Evolutionary conservation across 2,329 filamentous ascomycete species (phyloP), one percentile per base, ranked within the genome.

Genomic region (Cadophora malorum): DNA sequence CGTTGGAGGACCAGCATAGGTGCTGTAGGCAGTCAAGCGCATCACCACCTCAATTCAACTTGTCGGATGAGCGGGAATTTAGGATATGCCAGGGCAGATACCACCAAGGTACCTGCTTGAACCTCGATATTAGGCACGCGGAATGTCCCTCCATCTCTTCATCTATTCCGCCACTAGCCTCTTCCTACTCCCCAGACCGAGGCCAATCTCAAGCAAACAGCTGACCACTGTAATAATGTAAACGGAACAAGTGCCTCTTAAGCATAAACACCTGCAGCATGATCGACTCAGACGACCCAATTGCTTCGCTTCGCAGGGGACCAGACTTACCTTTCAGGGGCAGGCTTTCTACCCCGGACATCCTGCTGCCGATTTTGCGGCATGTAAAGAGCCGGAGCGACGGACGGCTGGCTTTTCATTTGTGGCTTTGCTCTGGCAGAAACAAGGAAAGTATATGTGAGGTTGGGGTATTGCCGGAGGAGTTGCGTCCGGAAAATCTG

Each of bases 1-100:
- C 1, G 74, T 83, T 69, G 74, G 72, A 21, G 78, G 78, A 5
- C 71, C 77, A 28, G 63, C 23, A 53, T 50, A 55, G 53, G 21
- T 14, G n/a, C 25, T 10, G 14, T 23, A 49, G 45, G 21, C 7
- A 4, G 45, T 33, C 16, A 45, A 45, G 10, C 12, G 19, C 16
- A 45, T 45, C 41, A 19, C 41, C 41, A 45, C 41, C 35, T 45
- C 41, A 14, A 16, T 12, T 16, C 3, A 16, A 19, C 12, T 5
- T 16, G n/a, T 50, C 59, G 59, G 59, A 62, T 62, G 41, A 50
- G 21, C 59, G 41, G 59, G 59, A 62, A 23, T 9, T 7, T 9
- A 41, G 16, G 16, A 28, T 5, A 28, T 28, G 16, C 9, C 23
- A 31, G 16, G 10, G 9, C 21, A 59, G 9, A 35, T 45, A 59